These are phyloP conservation scores for Oryza rufipogon DNA, from an alignment of 176 grass and related monocot genomes.

Conservation along the genomic window DNA sequence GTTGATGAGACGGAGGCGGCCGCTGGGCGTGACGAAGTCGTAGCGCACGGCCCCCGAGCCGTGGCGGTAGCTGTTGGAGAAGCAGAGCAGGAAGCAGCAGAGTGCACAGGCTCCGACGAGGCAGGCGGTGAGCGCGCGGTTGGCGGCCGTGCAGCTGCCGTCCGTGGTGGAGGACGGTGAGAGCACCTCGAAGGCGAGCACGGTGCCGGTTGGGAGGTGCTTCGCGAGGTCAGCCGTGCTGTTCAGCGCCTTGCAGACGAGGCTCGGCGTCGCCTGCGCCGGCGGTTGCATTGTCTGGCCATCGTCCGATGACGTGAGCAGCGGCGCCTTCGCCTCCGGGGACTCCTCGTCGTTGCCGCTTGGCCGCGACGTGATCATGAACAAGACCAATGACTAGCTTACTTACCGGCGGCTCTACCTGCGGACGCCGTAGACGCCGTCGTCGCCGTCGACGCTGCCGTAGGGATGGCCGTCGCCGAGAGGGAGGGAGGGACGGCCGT, in stretches of 20 bases:
- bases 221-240: slow-evolving; percentile 79
- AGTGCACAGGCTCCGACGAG: slow-evolving; percentile 61
- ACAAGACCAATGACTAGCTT: neutral
- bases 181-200: slow-evolving; percentile 82
- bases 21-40: slow-evolving; percentile 55
- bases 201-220: slow-evolving; percentile 78
- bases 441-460: no score
- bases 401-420: no score
- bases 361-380: neutral
- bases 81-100: slow-evolving; percentile 60
- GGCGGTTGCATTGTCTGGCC: neutral
- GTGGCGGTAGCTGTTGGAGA: slow-evolving; percentile 86
- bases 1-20: slow-evolving; percentile 42
- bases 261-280: neutral
- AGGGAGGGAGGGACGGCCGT: no score
- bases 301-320: slow-evolving; percentile 20
- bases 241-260: slow-evolving; percentile 44
- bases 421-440: no score
- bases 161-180: slow-evolving; percentile 64
- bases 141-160: slow-evolving; percentile 53
- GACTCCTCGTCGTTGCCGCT: slow-evolving; percentile 39
- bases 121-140: slow-evolving; percentile 51
- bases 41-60: slow-evolving; percentile 47
- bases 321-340: slow-evolving; percentile 10
- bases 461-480: no score